Percentiles rank a stretch among this genome's conserved stretches.
phyloP scores from a whole-genome alignment of 2,329 filamentous ascomycete species.

The Podosphaera fusca region DNA sequence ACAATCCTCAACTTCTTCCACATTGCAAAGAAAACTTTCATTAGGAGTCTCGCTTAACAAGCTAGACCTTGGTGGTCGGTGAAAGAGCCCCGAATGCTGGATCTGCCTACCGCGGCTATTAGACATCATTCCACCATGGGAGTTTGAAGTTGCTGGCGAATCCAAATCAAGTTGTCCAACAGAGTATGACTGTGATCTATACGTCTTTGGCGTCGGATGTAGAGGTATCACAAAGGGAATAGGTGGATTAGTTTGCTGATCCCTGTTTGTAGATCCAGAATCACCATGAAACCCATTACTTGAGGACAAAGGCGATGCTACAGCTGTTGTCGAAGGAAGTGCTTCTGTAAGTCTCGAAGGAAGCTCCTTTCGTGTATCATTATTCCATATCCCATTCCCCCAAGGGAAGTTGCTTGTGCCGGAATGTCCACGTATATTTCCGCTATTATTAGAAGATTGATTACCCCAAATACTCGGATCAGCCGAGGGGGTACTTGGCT shows the following conservation, averaged over 20 bases:
- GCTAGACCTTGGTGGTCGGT: slow-evolving; percentile 58
- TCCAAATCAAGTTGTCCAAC: slow-evolving; percentile 73
- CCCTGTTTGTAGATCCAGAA: slow-evolving; percentile 24
- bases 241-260: slow-evolving; percentile 33
- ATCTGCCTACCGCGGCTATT: slow-evolving; percentile 17
- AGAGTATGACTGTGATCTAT: slow-evolving; percentile 89
- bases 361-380: slow-evolving; percentile 49
- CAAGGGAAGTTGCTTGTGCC: slow-evolving; percentile 34
- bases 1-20: slow-evolving; percentile 47
- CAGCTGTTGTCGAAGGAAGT: slow-evolving; percentile 48
- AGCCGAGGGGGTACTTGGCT: slow-evolving; percentile 54
- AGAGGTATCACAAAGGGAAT: slow-evolving; percentile 75
- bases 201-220: slow-evolving; percentile 76
- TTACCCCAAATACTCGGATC: slow-evolving; percentile 37
- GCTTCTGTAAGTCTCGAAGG: slow-evolving; percentile 53
- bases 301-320: slow-evolving; percentile 22
- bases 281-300: slow-evolving; percentile 22
- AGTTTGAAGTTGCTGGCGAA: slow-evolving; percentile 10
- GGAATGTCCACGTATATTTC: slow-evolving; percentile 23
- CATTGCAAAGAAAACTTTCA: slow-evolving; percentile 40
- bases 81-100: slow-evolving; percentile 49
- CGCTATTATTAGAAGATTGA: slow-evolving; percentile 21
- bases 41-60: slow-evolving; percentile 52
- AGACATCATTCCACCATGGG: slow-evolving; percentile 7
- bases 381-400: slow-evolving; percentile 68